Conservation (phyloP, 192 early-diverging fungal species). For the Coemansia sp. region DNA sequence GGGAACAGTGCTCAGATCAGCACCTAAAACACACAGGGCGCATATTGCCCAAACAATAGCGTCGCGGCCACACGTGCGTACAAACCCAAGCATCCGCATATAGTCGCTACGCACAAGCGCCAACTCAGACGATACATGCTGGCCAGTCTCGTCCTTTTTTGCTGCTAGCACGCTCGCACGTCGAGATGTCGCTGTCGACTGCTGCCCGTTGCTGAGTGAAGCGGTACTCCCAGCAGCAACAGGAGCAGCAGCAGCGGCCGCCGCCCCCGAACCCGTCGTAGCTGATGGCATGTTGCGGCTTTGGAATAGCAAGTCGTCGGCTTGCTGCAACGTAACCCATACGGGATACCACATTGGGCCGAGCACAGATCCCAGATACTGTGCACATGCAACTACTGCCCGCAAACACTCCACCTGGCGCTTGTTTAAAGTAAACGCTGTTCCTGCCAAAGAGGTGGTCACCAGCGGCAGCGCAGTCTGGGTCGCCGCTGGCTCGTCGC, state of each 20-base stretch:
- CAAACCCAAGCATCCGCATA: constrained; percentile 16
- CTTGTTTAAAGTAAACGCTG: constrained; percentile 59
- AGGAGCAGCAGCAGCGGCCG: too few species aligned
- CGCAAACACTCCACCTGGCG: constrained; percentile 78
- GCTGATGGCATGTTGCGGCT: constrained; percentile 9
- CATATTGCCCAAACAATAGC: constrained; percentile 29
- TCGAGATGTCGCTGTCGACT: background rate
- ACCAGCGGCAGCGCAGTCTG: constrained; percentile 20
- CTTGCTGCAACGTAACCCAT: constrained; percentile 83
- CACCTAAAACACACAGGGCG: constrained; percentile 33
- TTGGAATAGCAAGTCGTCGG: constrained; percentile 70
- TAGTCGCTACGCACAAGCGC: constrained; percentile 16
- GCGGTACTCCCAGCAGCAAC: too few species aligned
- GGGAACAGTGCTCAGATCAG: constrained; percentile 22
- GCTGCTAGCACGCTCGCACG: constrained; percentile 1
- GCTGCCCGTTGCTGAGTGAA: background rate
- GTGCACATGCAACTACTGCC: constrained; percentile 66
- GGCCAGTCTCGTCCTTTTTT: background rate
- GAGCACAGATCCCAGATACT: constrained; percentile 69
- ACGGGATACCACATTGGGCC: constrained; percentile 85
- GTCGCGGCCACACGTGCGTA: constrained; percentile 4
- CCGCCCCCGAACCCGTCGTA: too few species aligned
- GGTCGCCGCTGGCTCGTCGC: background rate
- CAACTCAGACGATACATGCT: constrained; percentile 8
- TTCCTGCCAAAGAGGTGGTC: constrained; percentile 15